Base-by-base conservation (phyloP, 2,329 filamentous ascomycete species). In the Stemphylium vesicarium region DNA sequence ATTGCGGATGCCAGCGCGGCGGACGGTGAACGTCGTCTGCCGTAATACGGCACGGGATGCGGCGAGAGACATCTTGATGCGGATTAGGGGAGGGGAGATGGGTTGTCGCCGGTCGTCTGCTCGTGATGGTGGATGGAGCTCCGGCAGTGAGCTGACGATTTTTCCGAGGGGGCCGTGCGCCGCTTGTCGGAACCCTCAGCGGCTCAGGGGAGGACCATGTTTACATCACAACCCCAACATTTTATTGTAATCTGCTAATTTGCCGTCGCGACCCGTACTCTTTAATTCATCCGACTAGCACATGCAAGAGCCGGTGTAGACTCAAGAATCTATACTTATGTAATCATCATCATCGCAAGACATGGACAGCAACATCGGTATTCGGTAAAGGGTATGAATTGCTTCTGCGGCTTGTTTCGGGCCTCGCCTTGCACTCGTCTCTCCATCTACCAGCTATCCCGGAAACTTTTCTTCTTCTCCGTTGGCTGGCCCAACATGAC, bases 1-100 rank as follows among this genome's bases (percentile, higher is more conserved):
- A 70, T 79, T 78, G 75, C 80, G 80, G 55, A 78, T 60, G 72
- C 76, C 77, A 40, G 77, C 64, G 64, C 75, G 70, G 57, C 75
- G 71, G 63, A 78, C 70, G 61, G 75, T 67, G 63, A 78, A 74
- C 71, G 73, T 71, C 66, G 78, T 75, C 59, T 72, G 75, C 73
- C 80, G 73, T 62, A 78, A 68, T 66, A 80, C 73, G 65, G 77
- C 75, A 65, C 79, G 78, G 63, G 80, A 75, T 68, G 76, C 72
- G 58, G 75, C 69, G 67, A 80, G 72, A 73, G 79, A 79, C 80
- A 82, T 82, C 59, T 63, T 75, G 68, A 66, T 63, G 64, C 49
- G 56, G 53, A 59, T 62, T 54, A 61, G 50, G 43, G 33, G 54
- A 54, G 56, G 56, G 48, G 54, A 60, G 56, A 64, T 63, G 59